These are phyloP conservation scores for Fraxinus baroniana DNA, from an alignment of 305 asterid genomes.

Conservation along the genomic window DNA sequence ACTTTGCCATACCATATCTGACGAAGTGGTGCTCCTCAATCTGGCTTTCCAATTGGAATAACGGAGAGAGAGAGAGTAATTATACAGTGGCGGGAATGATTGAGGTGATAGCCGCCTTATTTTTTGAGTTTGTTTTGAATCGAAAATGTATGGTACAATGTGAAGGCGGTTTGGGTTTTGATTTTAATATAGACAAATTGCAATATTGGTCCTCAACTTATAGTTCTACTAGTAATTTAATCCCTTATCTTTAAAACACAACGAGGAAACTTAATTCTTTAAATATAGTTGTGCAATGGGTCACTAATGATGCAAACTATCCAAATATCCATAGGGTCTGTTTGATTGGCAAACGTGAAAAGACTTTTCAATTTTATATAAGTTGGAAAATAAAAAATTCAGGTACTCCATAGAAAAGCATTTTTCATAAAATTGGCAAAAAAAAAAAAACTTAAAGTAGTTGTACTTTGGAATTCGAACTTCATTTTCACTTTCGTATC, in stretches of 20 bases:
- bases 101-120: conserved; percentile 38
- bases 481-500: too few relatives aligned
- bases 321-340: neutral
- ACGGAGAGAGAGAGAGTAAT: neutral
- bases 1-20: conserved; percentile 19
- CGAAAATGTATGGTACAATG: neutral
- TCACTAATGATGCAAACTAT: neutral
- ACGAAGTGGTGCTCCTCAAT: conserved; percentile 8
- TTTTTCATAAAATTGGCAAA: too few relatives aligned
- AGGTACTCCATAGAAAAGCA: too few relatives aligned
- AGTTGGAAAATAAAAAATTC: too few relatives aligned
- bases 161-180: neutral
- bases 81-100: conserved; percentile 38
- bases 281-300: neutral
- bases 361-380: too few relatives aligned
- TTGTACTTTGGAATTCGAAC: too few relatives aligned
- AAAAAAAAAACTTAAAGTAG: too few relatives aligned
- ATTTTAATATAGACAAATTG: neutral
- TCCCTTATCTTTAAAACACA: neutral
- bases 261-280: neutral
- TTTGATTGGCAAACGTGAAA: too few relatives aligned
- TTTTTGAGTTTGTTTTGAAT: conserved; percentile 35
- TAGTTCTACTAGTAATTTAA: neutral
- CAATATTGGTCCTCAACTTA: neutral
- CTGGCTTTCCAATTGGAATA: neutral